These are phyloP conservation scores for Starmerella riodocensis DNA, from an alignment of 805 yeast species.

Conservation along the genomic window DNA sequence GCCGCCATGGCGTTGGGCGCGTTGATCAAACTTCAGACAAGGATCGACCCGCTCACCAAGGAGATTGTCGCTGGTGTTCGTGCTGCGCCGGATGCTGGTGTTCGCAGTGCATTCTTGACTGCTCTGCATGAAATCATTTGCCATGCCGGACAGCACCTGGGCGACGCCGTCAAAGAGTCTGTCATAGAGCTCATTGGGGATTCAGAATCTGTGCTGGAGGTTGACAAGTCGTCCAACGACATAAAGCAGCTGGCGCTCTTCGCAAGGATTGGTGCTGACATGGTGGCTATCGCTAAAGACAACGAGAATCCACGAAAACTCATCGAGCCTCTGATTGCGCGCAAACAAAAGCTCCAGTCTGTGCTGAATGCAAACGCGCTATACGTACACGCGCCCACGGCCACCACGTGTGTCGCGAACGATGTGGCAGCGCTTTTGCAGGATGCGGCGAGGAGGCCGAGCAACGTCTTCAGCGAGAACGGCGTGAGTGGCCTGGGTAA, in stretches of 20 bases:
- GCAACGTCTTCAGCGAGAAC: conserved; percentile 43
- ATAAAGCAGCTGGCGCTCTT: conserved; percentile 16
- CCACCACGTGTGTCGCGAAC: conserved; percentile 19
- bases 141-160: conserved; percentile 66
- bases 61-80: conserved; percentile 68
- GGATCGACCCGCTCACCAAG: conserved; percentile 82
- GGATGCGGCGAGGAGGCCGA: conserved; percentile 1
- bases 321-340: conserved; percentile 16
- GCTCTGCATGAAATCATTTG: conserved; percentile 72
- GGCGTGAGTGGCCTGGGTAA: conserved; percentile 75
- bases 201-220: conserved; percentile 35
- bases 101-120: conserved; percentile 61
- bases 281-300: conserved; percentile 32
- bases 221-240: conserved; percentile 30
- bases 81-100: conserved; percentile 53
- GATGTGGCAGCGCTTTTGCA: conserved; percentile 8
- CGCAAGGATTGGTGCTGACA: conserved; percentile 35
- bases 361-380: conserved; percentile 24
- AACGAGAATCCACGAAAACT: conserved; percentile 28
- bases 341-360: conserved; percentile 11
- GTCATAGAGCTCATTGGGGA: conserved; percentile 64
- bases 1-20: conserved; percentile 88
- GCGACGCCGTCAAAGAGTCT: conserved; percentile 54
- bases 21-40: conserved; percentile 75
- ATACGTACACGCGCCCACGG: conserved; percentile 23